Percentiles rank a stretch among this genome's conserved stretches.
Evolutionary conservation across 169 alveolate genomes (phyloP).

Genomic region (Plasmodium ovale): DNA sequence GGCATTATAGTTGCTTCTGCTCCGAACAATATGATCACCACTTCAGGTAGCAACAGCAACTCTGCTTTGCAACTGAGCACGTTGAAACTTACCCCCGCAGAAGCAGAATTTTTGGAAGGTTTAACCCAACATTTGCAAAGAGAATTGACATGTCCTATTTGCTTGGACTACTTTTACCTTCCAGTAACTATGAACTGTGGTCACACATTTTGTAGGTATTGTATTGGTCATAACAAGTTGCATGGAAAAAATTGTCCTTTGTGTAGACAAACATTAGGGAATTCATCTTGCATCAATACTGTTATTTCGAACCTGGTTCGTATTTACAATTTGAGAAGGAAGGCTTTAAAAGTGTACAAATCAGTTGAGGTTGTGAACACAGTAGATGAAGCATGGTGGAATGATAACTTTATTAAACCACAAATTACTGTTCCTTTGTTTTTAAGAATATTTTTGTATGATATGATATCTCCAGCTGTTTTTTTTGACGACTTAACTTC

Average conservation of each 20-base stretch:
- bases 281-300: constrained; percentile 85
- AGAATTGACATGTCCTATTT: constrained; percentile 92
- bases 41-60: too few species aligned
- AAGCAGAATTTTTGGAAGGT: constrained; percentile 2
- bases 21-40: too few species aligned
- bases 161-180: constrained; percentile 89
- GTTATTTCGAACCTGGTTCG: constrained; percentile 87
- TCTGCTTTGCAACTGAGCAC: too few species aligned
- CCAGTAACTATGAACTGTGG: constrained; percentile 93
- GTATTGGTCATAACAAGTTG: constrained; percentile 87
- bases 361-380: constrained; percentile 36
- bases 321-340: constrained; percentile 79
- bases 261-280: constrained; percentile 90
- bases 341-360: constrained; percentile 53
- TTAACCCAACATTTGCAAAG: constrained; percentile 49
- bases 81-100: too few species aligned
- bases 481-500: constrained; percentile 87
- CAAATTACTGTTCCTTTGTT: constrained; percentile 84
- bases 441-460: constrained; percentile 83
- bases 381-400: constrained; percentile 87
- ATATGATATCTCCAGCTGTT: constrained; percentile 82
- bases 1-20: too few species aligned
- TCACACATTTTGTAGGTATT: constrained; percentile 93
- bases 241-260: constrained; percentile 89
- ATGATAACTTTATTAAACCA: constrained; percentile 84